Conservation (phyloP, 306 rosid species). For the Vigna unguiculata region DNA sequence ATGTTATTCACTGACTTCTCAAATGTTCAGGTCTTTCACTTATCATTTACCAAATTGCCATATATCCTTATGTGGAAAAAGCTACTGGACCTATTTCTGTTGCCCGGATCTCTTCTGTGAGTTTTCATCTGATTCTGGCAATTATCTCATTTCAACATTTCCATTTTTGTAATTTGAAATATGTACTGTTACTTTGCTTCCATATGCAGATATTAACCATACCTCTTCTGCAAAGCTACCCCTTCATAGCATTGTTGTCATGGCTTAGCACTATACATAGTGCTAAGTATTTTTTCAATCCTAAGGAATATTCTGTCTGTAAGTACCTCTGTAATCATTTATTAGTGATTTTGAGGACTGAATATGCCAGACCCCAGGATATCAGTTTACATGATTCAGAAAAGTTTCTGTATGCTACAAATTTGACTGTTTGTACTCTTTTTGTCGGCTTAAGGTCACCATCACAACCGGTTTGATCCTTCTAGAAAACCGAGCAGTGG, state of each 20-base stretch:
- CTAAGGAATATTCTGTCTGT: constrained; percentile 42
- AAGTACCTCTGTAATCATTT: constrained; percentile 30
- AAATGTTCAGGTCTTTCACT: too few relatives aligned
- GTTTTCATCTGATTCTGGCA: constrained; percentile 34
- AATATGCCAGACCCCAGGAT: background rate
- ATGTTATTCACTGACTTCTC: too few relatives aligned
- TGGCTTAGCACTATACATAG: constrained; percentile 45
- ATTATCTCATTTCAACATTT: constrained; percentile 11
- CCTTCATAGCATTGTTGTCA: constrained; percentile 53
- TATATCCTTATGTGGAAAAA: constrained; percentile 42
- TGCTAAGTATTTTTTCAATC: constrained; percentile 44
- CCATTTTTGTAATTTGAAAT: constrained; percentile 3
- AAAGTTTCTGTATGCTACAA: background rate
- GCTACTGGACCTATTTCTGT: constrained; percentile 57
- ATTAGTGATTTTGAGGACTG: background rate
- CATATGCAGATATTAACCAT: constrained; percentile 46
- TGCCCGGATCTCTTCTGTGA: constrained; percentile 65
- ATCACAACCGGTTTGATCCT: constrained; percentile 52
- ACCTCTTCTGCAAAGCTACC: constrained; percentile 56
- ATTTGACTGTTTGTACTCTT: constrained; percentile 18
- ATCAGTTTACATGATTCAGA: too few relatives aligned
- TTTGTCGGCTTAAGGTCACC: constrained; percentile 39
- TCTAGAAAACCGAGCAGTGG: constrained; percentile 85
- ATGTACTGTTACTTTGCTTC: background rate
- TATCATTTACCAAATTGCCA: too few relatives aligned